phyloP scores from a whole-genome alignment of 2,329 filamentous ascomycete genomes.

The Graphilbum sp. region DNA sequence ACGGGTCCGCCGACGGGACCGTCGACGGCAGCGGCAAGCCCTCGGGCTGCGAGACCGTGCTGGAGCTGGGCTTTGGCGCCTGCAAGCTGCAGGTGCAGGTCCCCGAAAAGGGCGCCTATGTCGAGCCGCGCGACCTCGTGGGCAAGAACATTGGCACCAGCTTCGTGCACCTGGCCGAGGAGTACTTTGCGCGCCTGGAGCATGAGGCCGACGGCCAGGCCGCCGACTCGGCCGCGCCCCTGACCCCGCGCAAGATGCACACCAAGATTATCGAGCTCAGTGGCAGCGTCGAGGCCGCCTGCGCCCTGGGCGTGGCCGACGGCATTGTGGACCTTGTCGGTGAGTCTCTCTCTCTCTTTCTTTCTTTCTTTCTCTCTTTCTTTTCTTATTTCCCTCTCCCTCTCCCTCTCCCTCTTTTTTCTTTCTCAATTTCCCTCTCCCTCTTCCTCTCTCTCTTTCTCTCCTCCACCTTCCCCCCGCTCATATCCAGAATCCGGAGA shows the following conservation, averaged over 20 bases:
- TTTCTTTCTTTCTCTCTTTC: conserved; percentile 10
- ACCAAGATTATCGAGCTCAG: conserved; percentile 91
- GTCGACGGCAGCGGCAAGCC: conserved; percentile 22
- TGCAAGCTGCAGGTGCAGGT: conserved; percentile 97
- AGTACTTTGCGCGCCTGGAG: conserved; percentile 75
- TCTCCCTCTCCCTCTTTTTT: not conserved
- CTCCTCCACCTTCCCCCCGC: not conserved
- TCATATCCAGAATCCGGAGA: conserved; percentile 67
- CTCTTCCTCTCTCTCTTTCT: not conserved
- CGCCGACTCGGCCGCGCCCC: conserved; percentile 12
- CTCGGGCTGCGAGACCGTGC: conserved; percentile 61
- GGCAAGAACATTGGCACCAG: conserved; percentile 92
- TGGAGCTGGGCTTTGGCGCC: conserved; percentile 78
- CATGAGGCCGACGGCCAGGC: conserved; percentile 24
- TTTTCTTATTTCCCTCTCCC: not conserved
- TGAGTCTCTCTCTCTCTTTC: conserved; percentile 26
- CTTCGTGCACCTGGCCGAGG: conserved; percentile 69
- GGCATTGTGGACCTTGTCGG: conserved; percentile 95
- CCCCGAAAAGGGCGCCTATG: conserved; percentile 64
- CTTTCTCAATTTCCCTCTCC: not conserved
- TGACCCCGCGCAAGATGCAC: conserved; percentile 37
- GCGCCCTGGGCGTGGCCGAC: conserved; percentile 86
- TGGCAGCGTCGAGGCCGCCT: conserved; percentile 93
- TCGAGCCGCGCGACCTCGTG: conserved; percentile 57
- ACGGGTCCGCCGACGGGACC: not conserved